Base-by-base conservation (phyloP, 2,329 filamentous ascomycete species). In the Parastagonospora avenae region DNA sequence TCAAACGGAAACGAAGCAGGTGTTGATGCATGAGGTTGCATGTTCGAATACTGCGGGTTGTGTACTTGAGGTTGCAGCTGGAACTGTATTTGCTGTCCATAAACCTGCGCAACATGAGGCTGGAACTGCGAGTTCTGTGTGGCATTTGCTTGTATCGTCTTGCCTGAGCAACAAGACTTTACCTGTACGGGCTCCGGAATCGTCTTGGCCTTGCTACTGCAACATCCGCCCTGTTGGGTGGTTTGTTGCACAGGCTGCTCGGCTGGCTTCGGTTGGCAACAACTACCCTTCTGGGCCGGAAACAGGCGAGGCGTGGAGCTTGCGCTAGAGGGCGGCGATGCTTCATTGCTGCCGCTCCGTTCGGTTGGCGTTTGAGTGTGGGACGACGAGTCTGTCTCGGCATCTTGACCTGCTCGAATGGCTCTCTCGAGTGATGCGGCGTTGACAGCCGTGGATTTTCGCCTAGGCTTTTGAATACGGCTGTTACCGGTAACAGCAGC, bases 281-380 rank as follows among this genome's bases (percentile, higher is more conserved):
- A 74, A 40, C 62, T 65, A 12, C 63, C 64, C 42, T 61, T 65
- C 10, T 64, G 64, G 5, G 60, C 55, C 11, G 70, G 66, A 1
- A 59, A 54, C 19, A 74, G 46, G 11, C 67, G 69, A 32, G 71
- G 71, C 10, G 71, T 74, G n/a, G 71, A 74, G 49, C 71, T 73
- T 27, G 69, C 68, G 50, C 71, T 74, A 11, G 71, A 73, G 16
- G 67, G 59, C 9, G 66, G 61, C 15, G 71, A 74, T 11, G 59
- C 62, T 46, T 60, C 64, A 42, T 71, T 70, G 50, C 67, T 73
- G 31, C 57, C 59, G 31, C 67, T 72, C 51, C 52, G 57, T 19
- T 72, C 69, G 12, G 69, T 72, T n/a, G 70, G 66, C 4, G 70
- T 71, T 16, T 55, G 53, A 2, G 66, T 62, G 39, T 62, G 48